phyloP scores from a whole-genome alignment of 441 rosid genomes.

The Aquilaria agallochum region DNA sequence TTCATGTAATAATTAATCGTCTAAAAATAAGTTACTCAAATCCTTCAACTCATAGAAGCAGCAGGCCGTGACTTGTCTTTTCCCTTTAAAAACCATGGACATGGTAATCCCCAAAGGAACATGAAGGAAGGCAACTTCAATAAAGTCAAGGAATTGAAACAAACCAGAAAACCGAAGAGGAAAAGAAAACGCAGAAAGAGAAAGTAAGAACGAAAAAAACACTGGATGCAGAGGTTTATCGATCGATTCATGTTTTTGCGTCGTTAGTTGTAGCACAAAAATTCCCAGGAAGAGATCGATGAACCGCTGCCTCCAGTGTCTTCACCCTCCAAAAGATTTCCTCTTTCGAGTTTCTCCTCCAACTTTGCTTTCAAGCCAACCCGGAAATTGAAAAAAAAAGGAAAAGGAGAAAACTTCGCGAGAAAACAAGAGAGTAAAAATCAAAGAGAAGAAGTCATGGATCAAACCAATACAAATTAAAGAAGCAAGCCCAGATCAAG shows the following conservation, averaged over 20 bases:
- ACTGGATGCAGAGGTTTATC: conserved; percentile 99
- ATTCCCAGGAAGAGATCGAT: conserved; percentile 84
- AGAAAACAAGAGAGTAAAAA: neutral
- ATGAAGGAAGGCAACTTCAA: neutral
- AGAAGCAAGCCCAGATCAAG: neutral
- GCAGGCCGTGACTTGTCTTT: neutral
- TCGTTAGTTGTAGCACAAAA: conserved; percentile 18
- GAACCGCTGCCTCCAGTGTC: conserved; percentile 99
- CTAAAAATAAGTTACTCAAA: no score
- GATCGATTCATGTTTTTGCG: conserved; percentile 77
- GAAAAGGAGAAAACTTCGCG: neutral
- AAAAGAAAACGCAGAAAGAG: neutral
- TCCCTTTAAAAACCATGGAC: neutral
- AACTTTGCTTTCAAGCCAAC: neutral
- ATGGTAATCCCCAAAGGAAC: neutral
- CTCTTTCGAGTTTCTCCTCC: no score
- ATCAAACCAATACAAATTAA: conserved; percentile 16
- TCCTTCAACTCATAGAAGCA: no score
- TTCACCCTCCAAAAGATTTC: conserved; percentile 16
- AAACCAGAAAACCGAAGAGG: neutral
- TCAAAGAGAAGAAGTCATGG: conserved; percentile 1
- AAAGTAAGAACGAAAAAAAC: conserved; percentile 25
- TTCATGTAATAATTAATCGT: no score
- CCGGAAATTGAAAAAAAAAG: neutral
- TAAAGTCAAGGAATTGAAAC: neutral